phyloP scores from a whole-genome alignment of 2,329 filamentous ascomycete genomes.

The Stachybotrys chartarum region DNA sequence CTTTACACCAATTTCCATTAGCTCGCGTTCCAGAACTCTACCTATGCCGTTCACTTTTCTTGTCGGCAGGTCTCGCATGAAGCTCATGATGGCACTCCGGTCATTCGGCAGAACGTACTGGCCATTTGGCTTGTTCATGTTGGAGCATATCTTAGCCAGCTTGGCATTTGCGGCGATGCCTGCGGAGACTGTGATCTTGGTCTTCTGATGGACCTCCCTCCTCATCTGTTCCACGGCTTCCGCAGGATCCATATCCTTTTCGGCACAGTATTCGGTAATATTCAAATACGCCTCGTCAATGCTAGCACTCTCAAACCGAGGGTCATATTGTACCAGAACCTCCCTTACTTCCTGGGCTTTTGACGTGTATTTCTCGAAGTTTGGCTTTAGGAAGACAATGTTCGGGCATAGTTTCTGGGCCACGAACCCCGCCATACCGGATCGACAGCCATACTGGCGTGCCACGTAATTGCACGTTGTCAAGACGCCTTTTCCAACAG shows the following conservation, averaged over 20 bases:
- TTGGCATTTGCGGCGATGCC: conserved; percentile 92
- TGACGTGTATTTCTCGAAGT: conserved; percentile 83
- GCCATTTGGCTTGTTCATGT: conserved; percentile 93
- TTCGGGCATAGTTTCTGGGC: conserved; percentile 89
- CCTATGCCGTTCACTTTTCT: conserved; percentile 95
- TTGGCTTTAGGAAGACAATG: conserved; percentile 72
- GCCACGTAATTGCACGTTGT: conserved; percentile 81
- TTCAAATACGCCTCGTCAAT: conserved; percentile 97
- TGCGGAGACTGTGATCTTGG: conserved; percentile 83
- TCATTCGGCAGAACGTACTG: conserved; percentile 74
- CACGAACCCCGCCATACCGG: conserved; percentile 94
- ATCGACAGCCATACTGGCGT: conserved; percentile 81
- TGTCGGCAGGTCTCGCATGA: conserved; percentile 77
- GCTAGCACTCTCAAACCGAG: conserved; percentile 84
- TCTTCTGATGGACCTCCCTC: conserved; percentile 64
- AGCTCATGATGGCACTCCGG: conserved; percentile 67
- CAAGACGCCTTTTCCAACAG: conserved; percentile 66
- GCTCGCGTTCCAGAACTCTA: conserved; percentile 83
- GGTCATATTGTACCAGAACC: conserved; percentile 80
- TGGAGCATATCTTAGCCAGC: conserved; percentile 91
- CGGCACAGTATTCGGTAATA: conserved; percentile 76
- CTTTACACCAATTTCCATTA: conserved; percentile 79
- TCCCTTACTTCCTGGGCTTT: conserved; percentile 85
- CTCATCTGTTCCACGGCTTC: conserved; percentile 74
- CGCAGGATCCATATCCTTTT: conserved; percentile 60